Conservation (phyloP, 2,329 filamentous ascomycete species). For the Colletotrichum sp. region DNA sequence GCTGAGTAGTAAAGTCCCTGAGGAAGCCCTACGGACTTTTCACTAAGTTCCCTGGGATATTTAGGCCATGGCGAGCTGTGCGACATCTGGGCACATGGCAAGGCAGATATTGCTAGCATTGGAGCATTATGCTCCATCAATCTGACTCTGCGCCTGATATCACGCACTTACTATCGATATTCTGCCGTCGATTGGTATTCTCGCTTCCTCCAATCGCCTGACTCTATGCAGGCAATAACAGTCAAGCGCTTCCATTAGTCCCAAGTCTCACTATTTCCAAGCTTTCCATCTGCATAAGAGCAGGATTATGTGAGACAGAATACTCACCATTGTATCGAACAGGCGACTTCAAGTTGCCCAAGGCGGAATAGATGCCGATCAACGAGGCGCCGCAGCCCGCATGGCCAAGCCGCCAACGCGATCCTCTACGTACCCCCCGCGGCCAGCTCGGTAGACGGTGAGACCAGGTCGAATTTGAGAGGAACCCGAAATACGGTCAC, state of each 20-base stretch:
- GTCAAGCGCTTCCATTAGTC: fast-evolving
- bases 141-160: neutral
- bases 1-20: neutral
- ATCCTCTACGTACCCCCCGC: neutral
- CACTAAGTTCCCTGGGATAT: fast-evolving
- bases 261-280: neutral
- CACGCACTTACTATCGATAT: neutral
- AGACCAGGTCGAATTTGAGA: neutral
- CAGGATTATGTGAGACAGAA: neutral
- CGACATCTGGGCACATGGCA: neutral
- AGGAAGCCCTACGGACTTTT: neutral
- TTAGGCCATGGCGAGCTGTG: fast-evolving
- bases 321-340: neutral
- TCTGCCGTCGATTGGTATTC: neutral
- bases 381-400: neutral
- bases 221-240: neutral
- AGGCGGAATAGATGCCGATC: conserved; percentile 12
- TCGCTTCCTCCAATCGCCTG: neutral
- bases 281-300: neutral
- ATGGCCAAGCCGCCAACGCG: neutral
- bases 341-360: neutral
- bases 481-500: neutral
- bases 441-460: neutral
- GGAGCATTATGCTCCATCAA: fast-evolving
- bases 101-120: neutral